These are phyloP conservation scores for Fusarium buharicum DNA, from an alignment of 2,329 filamentous ascomycete genomes.

Conservation along the genomic window DNA sequence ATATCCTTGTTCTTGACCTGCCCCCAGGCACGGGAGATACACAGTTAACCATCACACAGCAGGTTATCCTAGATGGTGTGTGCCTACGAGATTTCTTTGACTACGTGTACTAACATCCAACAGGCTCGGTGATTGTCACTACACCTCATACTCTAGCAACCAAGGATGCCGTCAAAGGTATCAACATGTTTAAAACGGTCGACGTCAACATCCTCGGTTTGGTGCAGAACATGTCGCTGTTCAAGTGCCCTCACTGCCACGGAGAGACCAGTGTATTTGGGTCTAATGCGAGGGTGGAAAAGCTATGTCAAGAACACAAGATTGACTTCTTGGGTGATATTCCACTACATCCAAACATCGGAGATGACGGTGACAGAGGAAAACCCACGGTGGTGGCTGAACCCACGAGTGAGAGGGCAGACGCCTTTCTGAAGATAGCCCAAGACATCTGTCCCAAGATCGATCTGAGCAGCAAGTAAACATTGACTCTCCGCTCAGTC, in stretches of 20 bases:
- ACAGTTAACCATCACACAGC: constrained; percentile 96
- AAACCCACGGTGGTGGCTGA: constrained; percentile 91
- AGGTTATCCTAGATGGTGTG: constrained; percentile 85
- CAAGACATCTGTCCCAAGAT: constrained; percentile 62
- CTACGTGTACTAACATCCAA: constrained; percentile 5
- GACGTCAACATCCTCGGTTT: constrained; percentile 84
- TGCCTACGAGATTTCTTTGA: background rate
- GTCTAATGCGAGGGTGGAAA: constrained; percentile 69
- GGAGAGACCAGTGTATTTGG: constrained; percentile 82
- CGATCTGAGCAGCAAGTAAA: constrained; percentile 39
- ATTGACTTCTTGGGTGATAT: constrained; percentile 90
- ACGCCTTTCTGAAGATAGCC: constrained; percentile 78
- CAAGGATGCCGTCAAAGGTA: constrained; percentile 89
- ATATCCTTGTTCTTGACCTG: constrained; percentile 88
- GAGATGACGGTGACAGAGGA: constrained; percentile 85
- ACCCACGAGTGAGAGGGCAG: constrained; percentile 77
- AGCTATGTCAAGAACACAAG: constrained; percentile 75
- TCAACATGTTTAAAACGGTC: constrained; percentile 92
- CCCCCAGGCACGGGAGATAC: constrained; percentile 96
- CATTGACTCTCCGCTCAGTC: background rate
- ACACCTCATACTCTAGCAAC: constrained; percentile 94
- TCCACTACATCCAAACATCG: constrained; percentile 86
- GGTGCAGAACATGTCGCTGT: constrained; percentile 91
- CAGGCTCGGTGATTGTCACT: constrained; percentile 84
- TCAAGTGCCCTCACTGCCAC: constrained; percentile 81